Evolutionary conservation across 2,329 filamentous ascomycete species (phyloP).

Genomic region (Pseudodiploospora longispora): DNA sequence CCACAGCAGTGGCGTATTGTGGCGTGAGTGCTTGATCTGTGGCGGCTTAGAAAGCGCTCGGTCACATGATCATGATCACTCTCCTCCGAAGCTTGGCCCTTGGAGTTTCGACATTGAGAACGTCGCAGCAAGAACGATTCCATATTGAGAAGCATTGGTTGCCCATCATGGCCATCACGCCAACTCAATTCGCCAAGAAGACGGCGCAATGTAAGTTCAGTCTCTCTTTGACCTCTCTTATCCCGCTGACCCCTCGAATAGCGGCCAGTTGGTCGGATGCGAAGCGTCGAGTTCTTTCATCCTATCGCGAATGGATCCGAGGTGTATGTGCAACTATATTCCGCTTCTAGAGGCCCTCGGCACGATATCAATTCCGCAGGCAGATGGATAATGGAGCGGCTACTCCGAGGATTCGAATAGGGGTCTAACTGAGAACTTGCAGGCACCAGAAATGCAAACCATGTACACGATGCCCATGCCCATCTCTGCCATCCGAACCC

Average conservation of each 20-base stretch:
- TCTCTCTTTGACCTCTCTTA: conserved; percentile 1
- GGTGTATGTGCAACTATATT: conserved; percentile 57
- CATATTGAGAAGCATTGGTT: conserved; percentile 26
- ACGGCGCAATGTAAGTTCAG: conserved; percentile 64
- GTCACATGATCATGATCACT: too few relatives aligned
- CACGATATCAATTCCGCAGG: too few relatives aligned
- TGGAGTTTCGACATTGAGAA: conserved; percentile 4
- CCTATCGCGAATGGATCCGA: conserved; percentile 94
- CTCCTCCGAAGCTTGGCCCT: too few relatives aligned
- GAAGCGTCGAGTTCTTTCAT: conserved; percentile 73
- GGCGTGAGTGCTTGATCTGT: too few relatives aligned
- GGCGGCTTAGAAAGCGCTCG: too few relatives aligned
- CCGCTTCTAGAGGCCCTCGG: neutral
- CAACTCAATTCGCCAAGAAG: conserved; percentile 80
- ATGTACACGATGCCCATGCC: conserved; percentile 95
- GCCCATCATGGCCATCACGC: conserved; percentile 74
- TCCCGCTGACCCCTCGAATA: conserved; percentile 38
- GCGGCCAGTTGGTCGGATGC: conserved; percentile 87
- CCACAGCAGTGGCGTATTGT: too few relatives aligned
- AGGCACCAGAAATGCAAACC: conserved; percentile 94
- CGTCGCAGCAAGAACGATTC: conserved; percentile 22
- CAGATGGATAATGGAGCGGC: too few relatives aligned
- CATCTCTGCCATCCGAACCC: conserved; percentile 79
- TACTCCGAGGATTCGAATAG: too few relatives aligned
- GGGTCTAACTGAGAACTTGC: conserved; percentile 11